Evolutionary conservation across 371 early-diverging fungal species (phyloP).

Genomic region (Mortierella sp.): DNA sequence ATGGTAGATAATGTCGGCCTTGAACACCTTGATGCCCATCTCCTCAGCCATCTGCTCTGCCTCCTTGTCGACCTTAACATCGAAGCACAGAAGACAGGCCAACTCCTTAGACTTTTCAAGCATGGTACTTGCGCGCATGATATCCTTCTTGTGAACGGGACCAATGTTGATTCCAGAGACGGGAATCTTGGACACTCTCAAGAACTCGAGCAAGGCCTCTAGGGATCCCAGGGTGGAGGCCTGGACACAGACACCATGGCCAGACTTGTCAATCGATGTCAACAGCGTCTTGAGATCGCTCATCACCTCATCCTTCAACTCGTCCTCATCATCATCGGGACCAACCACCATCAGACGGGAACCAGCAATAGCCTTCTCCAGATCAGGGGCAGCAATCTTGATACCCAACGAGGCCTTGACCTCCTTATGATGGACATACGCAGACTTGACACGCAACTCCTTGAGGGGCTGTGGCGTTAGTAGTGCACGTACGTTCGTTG

Average conservation of each 20-base stretch:
- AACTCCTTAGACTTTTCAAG: constrained; percentile 89
- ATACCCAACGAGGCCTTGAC: constrained; percentile 99
- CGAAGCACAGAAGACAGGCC: constrained; percentile 98
- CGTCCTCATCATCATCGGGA: constrained; percentile 97
- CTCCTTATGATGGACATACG: constrained; percentile 96
- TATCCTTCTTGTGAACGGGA: constrained; percentile 98
- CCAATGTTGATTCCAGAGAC: constrained; percentile 99
- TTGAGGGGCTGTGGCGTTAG: constrained; percentile 99
- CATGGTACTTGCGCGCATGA: constrained; percentile 95
- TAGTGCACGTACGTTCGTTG: constrained; percentile 94
- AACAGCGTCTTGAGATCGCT: constrained; percentile 84
- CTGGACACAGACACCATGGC: constrained; percentile 98
- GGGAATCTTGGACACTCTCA: constrained; percentile 95
- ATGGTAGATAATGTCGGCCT: constrained; percentile 99
- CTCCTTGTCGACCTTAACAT: constrained; percentile 98
- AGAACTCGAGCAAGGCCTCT: constrained; percentile 98
- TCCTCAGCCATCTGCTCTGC: constrained; percentile 95
- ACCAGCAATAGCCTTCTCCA: constrained; percentile 99
- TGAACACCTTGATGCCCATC: constrained; percentile 93
- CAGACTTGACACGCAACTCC: constrained; percentile 98
- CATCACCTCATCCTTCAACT: constrained; percentile 95
- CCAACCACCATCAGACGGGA: constrained; percentile 95
- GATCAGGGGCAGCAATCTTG: constrained; percentile 96
- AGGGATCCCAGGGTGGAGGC: constrained; percentile 99
- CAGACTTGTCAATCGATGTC: constrained; percentile 87